phyloP scores from a whole-genome alignment of 768 basidiomycete genomes.

The Mycena vulgaris region DNA sequence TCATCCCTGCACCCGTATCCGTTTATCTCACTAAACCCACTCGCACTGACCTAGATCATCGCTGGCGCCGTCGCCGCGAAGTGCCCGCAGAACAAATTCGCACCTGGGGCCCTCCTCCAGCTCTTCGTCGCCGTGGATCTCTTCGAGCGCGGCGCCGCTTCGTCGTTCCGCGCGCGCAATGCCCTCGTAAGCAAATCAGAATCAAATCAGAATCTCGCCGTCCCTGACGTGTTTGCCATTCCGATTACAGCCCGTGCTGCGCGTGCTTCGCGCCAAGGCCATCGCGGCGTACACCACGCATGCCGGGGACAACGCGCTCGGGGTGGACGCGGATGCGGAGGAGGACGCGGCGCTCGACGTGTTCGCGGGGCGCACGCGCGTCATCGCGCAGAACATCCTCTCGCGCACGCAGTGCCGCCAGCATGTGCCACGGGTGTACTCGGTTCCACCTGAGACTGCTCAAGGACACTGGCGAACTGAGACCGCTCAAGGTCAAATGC shows the following conservation, averaged over 20 bases:
- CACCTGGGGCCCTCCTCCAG: constrained; percentile 15
- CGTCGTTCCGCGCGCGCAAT: constrained; percentile 17
- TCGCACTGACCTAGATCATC: constrained; percentile 1
- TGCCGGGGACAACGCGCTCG: too few species aligned
- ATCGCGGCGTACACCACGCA: constrained; percentile 8
- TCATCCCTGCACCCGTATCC: too few species aligned
- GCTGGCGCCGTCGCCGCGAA: constrained; percentile 20
- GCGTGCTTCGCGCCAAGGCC: constrained; percentile 20
- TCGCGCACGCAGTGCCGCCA: not conserved
- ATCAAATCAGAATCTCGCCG: too few species aligned
- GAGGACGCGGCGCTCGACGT: constrained; percentile 16
- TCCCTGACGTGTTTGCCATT: not conserved
- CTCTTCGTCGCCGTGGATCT: constrained; percentile 23
- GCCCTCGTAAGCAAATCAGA: too few species aligned
- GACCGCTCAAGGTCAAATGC: too few species aligned
- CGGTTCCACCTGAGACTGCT: not conserved
- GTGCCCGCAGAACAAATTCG: not conserved
- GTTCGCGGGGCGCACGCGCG: constrained; percentile 15
- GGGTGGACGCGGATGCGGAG: not conserved
- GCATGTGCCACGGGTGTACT: not conserved
- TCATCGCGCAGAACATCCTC: constrained; percentile 21
- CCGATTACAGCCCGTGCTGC: constrained; percentile 25
- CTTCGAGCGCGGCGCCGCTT: constrained; percentile 20
- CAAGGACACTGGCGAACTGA: too few species aligned
- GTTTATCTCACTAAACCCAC: not conserved